Conservation (phyloP, 2,329 filamentous ascomycete genomes). For the Aspergillus ibericus region DNA sequence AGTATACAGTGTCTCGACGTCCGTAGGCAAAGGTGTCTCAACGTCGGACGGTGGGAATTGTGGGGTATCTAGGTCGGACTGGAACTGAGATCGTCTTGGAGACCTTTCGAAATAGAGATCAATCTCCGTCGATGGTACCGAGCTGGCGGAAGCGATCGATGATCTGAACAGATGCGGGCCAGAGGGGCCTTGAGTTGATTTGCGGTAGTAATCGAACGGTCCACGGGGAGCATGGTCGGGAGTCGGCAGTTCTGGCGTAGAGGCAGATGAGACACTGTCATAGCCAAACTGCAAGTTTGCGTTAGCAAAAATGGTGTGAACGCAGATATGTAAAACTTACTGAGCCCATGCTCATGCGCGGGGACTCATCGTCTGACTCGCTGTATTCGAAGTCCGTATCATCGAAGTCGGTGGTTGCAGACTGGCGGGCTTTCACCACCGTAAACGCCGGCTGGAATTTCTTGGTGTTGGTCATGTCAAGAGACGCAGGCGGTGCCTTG, state of each 20-base stretch:
- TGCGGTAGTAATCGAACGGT: conserved; percentile 57
- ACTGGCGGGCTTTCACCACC: conserved; percentile 27
- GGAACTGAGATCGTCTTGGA: conserved; percentile 11
- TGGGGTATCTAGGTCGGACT: conserved; percentile 2
- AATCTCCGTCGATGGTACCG: conserved; percentile 18
- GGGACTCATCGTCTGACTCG: conserved; percentile 50
- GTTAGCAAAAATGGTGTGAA: background rate
- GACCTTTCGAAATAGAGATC: conserved; percentile 21
- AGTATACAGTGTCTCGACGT: background rate
- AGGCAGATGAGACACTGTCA: conserved; percentile 80
- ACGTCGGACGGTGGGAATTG: background rate
- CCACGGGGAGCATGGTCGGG: conserved; percentile 66
- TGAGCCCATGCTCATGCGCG: conserved; percentile 55
- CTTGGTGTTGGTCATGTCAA: conserved; percentile 16
- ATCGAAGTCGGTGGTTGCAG: conserved; percentile 37
- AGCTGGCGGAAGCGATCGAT: conserved; percentile 37
- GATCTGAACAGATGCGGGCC: conserved; percentile 88
- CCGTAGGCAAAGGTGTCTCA: background rate
- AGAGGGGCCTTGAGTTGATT: conserved; percentile 74
- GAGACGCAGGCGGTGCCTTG: conserved; percentile 18
- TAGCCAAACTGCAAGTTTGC: conserved; percentile 24
- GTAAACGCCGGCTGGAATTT: conserved; percentile 15
- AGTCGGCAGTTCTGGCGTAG: conserved; percentile 79
- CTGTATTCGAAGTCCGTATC: conserved; percentile 38
- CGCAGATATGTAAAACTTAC: conserved; percentile 16